phyloP scores from a whole-genome alignment of 2,329 filamentous ascomycete species.

The Anthostomella pinea region DNA sequence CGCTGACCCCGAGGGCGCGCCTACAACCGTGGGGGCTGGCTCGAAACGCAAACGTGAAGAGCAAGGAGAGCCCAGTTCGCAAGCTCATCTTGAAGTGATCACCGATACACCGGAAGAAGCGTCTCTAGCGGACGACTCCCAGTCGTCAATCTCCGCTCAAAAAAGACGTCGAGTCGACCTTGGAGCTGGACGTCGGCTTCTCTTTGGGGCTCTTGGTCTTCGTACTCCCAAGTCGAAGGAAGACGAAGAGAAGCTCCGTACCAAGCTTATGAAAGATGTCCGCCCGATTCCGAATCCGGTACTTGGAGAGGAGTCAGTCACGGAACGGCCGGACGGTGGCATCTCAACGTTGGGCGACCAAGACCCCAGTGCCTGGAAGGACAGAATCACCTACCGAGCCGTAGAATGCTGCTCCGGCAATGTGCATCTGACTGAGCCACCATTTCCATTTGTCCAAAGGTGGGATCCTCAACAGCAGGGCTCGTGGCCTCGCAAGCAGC shows the following conservation, averaged over 20 bases:
- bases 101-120: conserved; percentile 5
- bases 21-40: conserved; percentile 1
- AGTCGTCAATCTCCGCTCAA: conserved; percentile 20
- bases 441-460: conserved; percentile 85
- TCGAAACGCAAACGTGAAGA: conserved; percentile 26
- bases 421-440: conserved; percentile 68
- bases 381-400: conserved; percentile 70
- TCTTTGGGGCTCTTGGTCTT: conserved; percentile 71
- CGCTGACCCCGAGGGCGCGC: conserved; percentile 4
- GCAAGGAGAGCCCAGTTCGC: background rate
- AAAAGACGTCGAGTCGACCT: conserved; percentile 43
- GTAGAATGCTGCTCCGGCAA: conserved; percentile 80
- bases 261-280: conserved; percentile 56
- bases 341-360: conserved; percentile 33
- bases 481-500: conserved; percentile 38
- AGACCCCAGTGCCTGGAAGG: conserved; percentile 66
- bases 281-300: conserved; percentile 39
- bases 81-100: conserved; percentile 2
- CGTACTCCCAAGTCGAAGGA: conserved; percentile 65
- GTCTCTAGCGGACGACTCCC: conserved; percentile 5
- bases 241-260: conserved; percentile 62
- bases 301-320: conserved; percentile 22
- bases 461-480: conserved; percentile 77
- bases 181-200: conserved; percentile 61
- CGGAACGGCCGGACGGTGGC: conserved; percentile 20